Conservation (phyloP, 2,329 filamentous ascomycete species). For the Zymoseptoria brevis region DNA sequence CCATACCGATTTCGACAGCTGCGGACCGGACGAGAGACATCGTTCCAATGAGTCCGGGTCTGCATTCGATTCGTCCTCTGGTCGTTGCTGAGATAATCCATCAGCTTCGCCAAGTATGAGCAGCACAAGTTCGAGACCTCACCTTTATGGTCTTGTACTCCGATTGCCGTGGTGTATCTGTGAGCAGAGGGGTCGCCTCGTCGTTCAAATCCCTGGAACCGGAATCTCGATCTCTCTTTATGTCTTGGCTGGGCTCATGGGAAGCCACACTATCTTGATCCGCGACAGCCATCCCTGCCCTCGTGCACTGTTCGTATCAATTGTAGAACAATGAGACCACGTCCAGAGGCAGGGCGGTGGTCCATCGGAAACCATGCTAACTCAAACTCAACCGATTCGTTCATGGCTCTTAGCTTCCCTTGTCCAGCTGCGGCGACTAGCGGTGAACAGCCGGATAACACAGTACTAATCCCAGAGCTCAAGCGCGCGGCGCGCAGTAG, state of each 20-base stretch:
- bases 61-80: neutral
- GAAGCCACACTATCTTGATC: too few species aligned
- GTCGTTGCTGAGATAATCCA: constrained; percentile 6
- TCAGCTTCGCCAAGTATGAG: neutral
- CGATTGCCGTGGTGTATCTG: neutral
- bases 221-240: neutral
- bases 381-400: too few species aligned
- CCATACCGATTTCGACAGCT: constrained; percentile 13
- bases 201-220: neutral
- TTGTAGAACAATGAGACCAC: too few species aligned
- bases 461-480: too few species aligned
- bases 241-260: neutral
- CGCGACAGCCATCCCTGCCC: too few species aligned
- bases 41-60: neutral
- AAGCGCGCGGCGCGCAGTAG: too few species aligned
- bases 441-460: too few species aligned
- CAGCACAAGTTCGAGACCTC: neutral
- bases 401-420: too few species aligned
- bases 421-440: too few species aligned
- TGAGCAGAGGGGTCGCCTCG: neutral
- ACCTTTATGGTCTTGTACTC: constrained; percentile 19
- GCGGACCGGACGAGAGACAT: constrained; percentile 1
- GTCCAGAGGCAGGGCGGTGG: too few species aligned
- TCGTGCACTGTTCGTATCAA: too few species aligned
- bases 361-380: too few species aligned